These are phyloP conservation scores for Fusarium xylarioides DNA, from an alignment of 2,329 filamentous ascomycete species.

Conservation along the genomic window DNA sequence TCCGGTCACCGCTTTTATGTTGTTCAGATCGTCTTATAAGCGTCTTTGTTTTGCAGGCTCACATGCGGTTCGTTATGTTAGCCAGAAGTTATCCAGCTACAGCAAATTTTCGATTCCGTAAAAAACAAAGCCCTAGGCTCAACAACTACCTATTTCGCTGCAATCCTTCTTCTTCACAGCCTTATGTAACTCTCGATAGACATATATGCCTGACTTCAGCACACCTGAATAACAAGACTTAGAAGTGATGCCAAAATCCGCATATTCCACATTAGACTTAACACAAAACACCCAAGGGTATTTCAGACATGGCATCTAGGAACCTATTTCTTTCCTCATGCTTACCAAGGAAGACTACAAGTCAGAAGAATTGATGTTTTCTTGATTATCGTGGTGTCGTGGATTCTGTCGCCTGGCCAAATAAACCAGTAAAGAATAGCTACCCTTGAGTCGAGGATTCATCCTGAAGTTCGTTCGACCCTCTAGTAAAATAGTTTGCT, in stretches of 20 bases:
- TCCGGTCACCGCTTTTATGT: not conserved
- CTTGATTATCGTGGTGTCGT: no score
- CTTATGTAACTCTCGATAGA: no score
- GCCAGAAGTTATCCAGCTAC: not conserved
- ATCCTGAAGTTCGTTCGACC: no score
- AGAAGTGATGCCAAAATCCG: no score
- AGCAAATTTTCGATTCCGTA: not conserved
- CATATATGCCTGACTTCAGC: accelerated
- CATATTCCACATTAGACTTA: not conserved
- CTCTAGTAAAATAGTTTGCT: not conserved
- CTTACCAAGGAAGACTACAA: not conserved
- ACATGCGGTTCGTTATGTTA: not conserved
- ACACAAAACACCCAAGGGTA: no score
- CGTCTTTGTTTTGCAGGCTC: not conserved
- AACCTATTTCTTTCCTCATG: not conserved
- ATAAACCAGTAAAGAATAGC: not conserved
- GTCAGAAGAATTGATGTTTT: not conserved
- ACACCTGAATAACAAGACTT: no score
- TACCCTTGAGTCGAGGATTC: not conserved
- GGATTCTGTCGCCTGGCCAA: not conserved
- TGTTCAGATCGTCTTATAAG: not conserved
- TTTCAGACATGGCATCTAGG: not conserved
- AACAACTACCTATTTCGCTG: not conserved
- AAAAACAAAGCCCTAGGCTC: no score
- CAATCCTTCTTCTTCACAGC: accelerated